These are phyloP conservation scores for Neurospora sp. DNA, from an alignment of 495 filamentous ascomycete species.

Conservation along the genomic window DNA sequence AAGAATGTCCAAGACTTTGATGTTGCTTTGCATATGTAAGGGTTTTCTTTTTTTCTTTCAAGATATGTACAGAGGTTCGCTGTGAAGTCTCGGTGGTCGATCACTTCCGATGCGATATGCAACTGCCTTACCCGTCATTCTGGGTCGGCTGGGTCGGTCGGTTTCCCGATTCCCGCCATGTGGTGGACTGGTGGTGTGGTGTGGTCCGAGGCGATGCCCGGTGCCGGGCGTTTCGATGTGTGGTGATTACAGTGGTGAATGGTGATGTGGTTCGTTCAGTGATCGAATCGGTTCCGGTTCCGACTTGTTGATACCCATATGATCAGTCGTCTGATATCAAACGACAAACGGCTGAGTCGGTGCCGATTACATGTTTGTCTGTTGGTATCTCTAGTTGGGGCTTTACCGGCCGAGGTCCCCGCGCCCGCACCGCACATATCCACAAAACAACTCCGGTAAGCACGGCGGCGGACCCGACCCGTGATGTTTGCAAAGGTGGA, in stretches of 20 bases:
- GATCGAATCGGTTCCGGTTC: not conserved
- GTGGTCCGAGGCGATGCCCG: not conserved
- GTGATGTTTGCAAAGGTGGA: not conserved
- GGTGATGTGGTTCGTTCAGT: not conserved
- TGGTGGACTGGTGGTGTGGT: not conserved
- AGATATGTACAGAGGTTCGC: not conserved
- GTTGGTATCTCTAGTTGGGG: not conserved
- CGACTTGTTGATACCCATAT: not conserved
- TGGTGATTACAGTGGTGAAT: not conserved
- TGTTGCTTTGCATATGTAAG: not conserved
- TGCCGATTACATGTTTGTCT: not conserved
- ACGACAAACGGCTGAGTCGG: not conserved
- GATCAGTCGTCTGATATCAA: not conserved
- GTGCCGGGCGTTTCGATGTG: not conserved
- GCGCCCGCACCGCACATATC: not conserved
- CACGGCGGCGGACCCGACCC: not conserved
- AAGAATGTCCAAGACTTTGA: not conserved
- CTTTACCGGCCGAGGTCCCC: not conserved
- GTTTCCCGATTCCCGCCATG: not conserved
- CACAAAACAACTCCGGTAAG: not conserved
- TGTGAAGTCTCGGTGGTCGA: not conserved
- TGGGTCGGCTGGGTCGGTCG: not conserved
- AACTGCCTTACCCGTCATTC: not conserved
- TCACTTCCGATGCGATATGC: not conserved
- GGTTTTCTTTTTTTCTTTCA: not conserved